Conservation (phyloP, 208 protist genomes). For the Crithidia brevicula region DNA sequence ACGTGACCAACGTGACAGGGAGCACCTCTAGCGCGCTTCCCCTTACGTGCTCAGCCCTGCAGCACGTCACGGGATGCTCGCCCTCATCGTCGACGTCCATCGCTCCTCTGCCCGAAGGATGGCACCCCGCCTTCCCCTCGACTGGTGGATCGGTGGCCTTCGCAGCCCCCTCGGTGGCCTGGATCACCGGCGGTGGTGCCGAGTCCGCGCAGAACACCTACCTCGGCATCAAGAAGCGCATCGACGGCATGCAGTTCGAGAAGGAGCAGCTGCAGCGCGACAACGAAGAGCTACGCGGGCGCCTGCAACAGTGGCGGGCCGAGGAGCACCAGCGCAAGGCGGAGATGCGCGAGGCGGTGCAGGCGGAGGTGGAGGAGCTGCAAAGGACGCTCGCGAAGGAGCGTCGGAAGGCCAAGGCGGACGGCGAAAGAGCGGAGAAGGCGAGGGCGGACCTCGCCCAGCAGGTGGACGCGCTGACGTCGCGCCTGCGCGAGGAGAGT, state of each 20-base stretch:
- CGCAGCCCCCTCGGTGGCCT: slow-evolving; percentile 10
- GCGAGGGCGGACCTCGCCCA: slow-evolving; percentile 58
- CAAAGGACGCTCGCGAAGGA: slow-evolving; percentile 34
- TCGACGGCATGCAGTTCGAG: slow-evolving; percentile 74
- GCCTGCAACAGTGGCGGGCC: slow-evolving; percentile 42
- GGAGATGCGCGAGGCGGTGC: slow-evolving; percentile 41
- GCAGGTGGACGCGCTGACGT: slow-evolving; percentile 63
- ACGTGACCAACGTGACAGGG: slow-evolving; percentile 14
- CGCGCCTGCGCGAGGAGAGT: slow-evolving; percentile 57
- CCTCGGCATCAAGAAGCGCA: slow-evolving; percentile 83
- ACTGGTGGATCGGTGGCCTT: no score
- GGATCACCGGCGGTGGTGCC: slow-evolving; percentile 23
- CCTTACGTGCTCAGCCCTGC: slow-evolving; percentile 42
- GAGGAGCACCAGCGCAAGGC: slow-evolving; percentile 42
- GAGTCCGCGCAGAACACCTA: slow-evolving; percentile 67
- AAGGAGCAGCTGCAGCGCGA: slow-evolving; percentile 75
- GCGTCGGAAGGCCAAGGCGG: slow-evolving; percentile 36
- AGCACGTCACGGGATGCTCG: slow-evolving; percentile 32
- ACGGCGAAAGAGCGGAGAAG: slow-evolving; percentile 42
- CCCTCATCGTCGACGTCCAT: slow-evolving; percentile 26
- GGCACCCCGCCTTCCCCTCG: neutral
- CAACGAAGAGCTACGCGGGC: slow-evolving; percentile 64
- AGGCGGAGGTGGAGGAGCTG: slow-evolving; percentile 53
- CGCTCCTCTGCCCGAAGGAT: slow-evolving; percentile 3
- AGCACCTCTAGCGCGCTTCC: slow-evolving; percentile 29